Evolutionary conservation across 2,329 filamentous ascomycete genomes (phyloP).

Genomic region (Fusarium sp.): DNA sequence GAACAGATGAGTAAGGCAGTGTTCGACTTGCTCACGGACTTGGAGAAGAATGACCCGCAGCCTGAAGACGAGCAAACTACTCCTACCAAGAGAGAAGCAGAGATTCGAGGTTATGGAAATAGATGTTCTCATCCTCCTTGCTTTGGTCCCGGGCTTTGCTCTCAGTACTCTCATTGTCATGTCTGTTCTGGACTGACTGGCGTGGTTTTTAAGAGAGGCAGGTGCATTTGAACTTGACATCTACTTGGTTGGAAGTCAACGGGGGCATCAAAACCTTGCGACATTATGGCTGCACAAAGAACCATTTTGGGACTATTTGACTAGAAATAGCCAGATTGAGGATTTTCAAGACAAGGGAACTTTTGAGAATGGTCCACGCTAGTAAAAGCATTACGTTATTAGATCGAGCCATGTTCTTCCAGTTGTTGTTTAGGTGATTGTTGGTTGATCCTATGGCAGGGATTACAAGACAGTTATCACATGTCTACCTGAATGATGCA

Average conservation of each 20-base stretch:
- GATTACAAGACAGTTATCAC: neutral
- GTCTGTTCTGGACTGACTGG: neutral
- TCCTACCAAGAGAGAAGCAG: rapidly evolving
- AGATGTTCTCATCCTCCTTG: neutral
- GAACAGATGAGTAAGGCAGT: neutral
- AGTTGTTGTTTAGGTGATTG: neutral
- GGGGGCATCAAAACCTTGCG: rapidly evolving
- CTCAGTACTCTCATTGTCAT: neutral
- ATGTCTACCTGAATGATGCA: neutral
- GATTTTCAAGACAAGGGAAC: neutral
- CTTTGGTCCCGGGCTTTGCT: neutral
- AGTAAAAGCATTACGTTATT: neutral
- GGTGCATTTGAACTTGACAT: neutral
- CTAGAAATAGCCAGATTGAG: rapidly evolving
- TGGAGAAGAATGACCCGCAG: rapidly evolving
- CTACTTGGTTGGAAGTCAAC: rapidly evolving
- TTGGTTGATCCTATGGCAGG: neutral
- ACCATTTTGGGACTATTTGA: rapidly evolving
- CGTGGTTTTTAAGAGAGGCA: neutral
- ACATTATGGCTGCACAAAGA: neutral
- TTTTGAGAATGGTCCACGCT: neutral
- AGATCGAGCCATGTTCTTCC: neutral
- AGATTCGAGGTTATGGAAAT: neutral
- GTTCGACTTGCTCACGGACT: rapidly evolving
- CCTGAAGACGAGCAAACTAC: rapidly evolving